phyloP scores from a whole-genome alignment of 148 eudicot species.

The Dianthus caryophyllus region DNA sequence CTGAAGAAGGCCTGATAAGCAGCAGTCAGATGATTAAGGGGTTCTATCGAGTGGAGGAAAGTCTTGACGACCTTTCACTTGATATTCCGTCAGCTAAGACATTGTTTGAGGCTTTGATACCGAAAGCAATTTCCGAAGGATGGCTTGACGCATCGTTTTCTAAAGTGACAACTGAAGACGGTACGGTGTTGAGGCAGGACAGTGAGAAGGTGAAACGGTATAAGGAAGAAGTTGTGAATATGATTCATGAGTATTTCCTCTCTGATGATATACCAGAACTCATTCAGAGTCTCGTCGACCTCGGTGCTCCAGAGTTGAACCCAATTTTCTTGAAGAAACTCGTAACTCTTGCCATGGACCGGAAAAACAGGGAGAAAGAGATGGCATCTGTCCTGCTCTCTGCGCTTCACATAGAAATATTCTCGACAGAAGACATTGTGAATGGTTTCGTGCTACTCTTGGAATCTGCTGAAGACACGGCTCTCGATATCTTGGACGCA shows the following conservation, averaged over 20 bases:
- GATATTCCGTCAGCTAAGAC: constrained; percentile 81
- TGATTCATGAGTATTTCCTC: constrained; percentile 88
- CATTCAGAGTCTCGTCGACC: constrained; percentile 77
- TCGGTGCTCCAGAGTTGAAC: constrained; percentile 60
- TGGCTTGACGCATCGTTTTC: constrained; percentile 76
- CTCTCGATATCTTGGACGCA: constrained; percentile 83
- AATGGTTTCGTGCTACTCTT: constrained; percentile 81
- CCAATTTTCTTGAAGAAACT: constrained; percentile 80
- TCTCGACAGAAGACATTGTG: constrained; percentile 83
- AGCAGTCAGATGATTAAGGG: constrained; percentile 92
- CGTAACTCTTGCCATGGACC: constrained; percentile 85
- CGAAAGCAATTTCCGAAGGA: constrained; percentile 70
- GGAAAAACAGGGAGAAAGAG: constrained; percentile 93
- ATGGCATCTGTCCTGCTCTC: constrained; percentile 95
- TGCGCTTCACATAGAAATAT: constrained; percentile 83
- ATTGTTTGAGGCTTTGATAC: constrained; percentile 52
- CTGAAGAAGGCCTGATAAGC: constrained; percentile 87
- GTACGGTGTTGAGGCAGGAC: constrained; percentile 32
- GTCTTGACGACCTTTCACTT: constrained; percentile 88
- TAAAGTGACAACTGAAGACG: constrained; percentile 38
- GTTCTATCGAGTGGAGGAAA: constrained; percentile 66
- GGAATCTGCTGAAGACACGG: constrained; percentile 91
- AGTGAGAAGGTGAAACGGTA: constrained; percentile 58
- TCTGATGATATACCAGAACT: constrained; percentile 97
- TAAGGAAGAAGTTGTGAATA: constrained; percentile 65